Base-by-base conservation (phyloP, 2,329 filamentous ascomycete species). In the Hypoxylon rubiginosum region DNA sequence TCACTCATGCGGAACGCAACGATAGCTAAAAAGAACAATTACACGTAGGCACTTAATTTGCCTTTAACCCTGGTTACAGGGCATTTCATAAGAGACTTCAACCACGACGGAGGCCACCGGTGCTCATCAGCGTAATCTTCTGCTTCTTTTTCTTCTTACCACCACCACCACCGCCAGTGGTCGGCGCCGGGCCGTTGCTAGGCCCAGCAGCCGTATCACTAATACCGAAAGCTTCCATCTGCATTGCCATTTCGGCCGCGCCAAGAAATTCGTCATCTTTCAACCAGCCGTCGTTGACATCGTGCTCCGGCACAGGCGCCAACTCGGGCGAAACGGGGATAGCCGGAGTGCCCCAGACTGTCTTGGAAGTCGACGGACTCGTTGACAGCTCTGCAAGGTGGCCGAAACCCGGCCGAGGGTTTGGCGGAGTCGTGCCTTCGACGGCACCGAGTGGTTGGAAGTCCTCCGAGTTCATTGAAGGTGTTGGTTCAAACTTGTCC, bases 321-420 rank as follows among this genome's bases (percentile, higher is more conserved):
- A 88, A 73, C 10, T 86, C 85, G 1, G 90, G 88, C 3, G 88
- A 90, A 0, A 81, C 81, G 0, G 88, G 82, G 2, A 97, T 81
- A 0, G 86, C 88, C 3, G 87, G 85, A 0, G 95, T 98, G n/a
- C 95, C 95, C 95, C 95, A 98, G 0, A 98, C 93, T 0, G 95
- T 98, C 67, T 89, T 90, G 43, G 87, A 83, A 0, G 89, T 88
- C 6, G 88, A 90, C 0, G 94, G 94, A 67, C 92, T 97, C 1
- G 92, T 94, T 3, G 93, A 94, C 71, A 94, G 90, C 1, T 90
- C 91, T 0, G 92, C 91, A 21, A 97, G 80, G 2, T 88, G 87
- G 34, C 86, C 86, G 72, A 93, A 93, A 0, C 87, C 88, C 11
- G 84, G 83, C 19, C 87, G 83, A 51, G 85, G 83, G 41, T 86